Conservation (phyloP, 441 rosid species). For the Monsonia emarginata region DNA sequence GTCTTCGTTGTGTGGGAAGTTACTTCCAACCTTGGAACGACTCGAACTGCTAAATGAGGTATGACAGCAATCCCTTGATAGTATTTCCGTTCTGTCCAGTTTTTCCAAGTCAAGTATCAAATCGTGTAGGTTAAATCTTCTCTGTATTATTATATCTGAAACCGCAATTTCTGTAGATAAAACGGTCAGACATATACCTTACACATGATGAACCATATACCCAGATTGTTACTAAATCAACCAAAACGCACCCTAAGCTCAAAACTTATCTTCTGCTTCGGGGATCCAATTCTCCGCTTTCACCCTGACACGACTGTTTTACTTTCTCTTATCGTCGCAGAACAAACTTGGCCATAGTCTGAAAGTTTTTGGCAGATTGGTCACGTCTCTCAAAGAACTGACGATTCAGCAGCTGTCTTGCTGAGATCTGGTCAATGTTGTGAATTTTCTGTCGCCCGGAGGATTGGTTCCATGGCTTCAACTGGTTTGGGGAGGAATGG, state of each 20-base stretch:
- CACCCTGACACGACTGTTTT: background rate
- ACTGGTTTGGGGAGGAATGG: too few relatives aligned
- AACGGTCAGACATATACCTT: too few relatives aligned
- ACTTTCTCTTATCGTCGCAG: slow-evolving; percentile 26
- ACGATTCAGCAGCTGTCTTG: slow-evolving; percentile 37
- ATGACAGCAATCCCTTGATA: slow-evolving; percentile 16
- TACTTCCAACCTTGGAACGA: slow-evolving; percentile 64
- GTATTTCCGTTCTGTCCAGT: background rate
- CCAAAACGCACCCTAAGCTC: background rate
- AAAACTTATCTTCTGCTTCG: background rate
- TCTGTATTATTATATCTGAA: too few relatives aligned
- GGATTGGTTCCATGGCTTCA: too few relatives aligned
- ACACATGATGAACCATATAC: too few relatives aligned
- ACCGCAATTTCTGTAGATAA: too few relatives aligned
- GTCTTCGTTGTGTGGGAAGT: slow-evolving; percentile 41
- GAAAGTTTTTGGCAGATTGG: slow-evolving; percentile 68
- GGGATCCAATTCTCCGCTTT: background rate
- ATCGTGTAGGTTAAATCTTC: too few relatives aligned
- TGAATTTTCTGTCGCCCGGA: too few relatives aligned
- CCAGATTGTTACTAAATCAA: background rate
- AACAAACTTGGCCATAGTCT: slow-evolving; percentile 67
- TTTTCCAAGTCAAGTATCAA: too few relatives aligned
- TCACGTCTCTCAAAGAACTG: slow-evolving; percentile 62
- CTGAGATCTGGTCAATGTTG: too few relatives aligned
- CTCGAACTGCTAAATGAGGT: slow-evolving; percentile 80